Evolutionary conservation across 225 moss, liverwort and hornwort species (phyloP).

Genomic region (Straminergon stramineum): DNA sequence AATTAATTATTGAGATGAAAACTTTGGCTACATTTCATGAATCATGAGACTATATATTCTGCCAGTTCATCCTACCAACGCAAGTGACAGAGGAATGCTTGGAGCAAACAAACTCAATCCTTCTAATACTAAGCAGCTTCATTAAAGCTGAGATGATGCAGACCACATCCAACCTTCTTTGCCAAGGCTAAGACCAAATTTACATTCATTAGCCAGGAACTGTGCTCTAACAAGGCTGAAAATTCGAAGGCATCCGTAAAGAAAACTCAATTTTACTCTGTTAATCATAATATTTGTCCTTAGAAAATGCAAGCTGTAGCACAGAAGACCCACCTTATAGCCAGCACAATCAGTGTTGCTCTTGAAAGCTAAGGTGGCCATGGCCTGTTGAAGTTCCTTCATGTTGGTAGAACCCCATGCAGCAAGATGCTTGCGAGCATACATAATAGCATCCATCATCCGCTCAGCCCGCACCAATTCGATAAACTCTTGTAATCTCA

Average conservation of each 20-base stretch:
- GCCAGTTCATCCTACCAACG: neutral
- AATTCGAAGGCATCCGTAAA: neutral
- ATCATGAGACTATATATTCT: neutral
- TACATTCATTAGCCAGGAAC: neutral
- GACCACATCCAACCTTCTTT: neutral
- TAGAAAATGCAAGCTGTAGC: neutral
- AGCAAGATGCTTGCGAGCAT: constrained; percentile 94
- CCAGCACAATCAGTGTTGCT: constrained; percentile 98
- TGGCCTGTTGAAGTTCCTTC: constrained; percentile 99
- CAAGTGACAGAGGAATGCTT: neutral
- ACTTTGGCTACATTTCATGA: neutral
- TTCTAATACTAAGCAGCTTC: neutral
- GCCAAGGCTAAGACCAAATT: neutral
- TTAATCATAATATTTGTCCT: neutral
- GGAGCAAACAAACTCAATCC: neutral
- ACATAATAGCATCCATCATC: constrained; percentile 99
- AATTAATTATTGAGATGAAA: neutral
- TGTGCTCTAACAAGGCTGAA: neutral
- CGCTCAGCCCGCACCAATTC: constrained; percentile 93
- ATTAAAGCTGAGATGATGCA: neutral
- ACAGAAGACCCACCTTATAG: constrained; percentile 63
- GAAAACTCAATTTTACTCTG: neutral
- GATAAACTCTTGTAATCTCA: constrained; percentile 97
- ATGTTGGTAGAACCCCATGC: constrained; percentile 91
- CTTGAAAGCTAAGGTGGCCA: constrained; percentile 99